phyloP scores from a whole-genome alignment of 2,329 filamentous ascomycete species.

The Chalara sp. region DNA sequence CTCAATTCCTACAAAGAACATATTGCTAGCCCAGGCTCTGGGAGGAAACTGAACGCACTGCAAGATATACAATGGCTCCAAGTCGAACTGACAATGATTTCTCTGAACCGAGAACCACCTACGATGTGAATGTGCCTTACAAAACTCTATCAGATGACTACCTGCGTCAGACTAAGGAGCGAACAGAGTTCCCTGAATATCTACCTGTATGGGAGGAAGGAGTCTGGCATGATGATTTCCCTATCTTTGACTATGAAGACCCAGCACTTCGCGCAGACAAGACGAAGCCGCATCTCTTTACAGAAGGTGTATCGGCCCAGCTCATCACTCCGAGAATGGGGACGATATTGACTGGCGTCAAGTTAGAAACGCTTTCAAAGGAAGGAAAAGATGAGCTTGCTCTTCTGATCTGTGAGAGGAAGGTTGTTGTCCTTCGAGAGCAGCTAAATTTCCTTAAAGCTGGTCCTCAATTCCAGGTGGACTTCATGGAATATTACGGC shows the following conservation, averaged over 20 bases:
- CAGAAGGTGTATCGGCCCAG: conserved; percentile 53
- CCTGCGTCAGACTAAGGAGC: conserved; percentile 28
- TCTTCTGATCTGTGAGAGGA: conserved; percentile 33
- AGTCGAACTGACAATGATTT: conserved; percentile 15
- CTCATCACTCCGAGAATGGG: conserved; percentile 42
- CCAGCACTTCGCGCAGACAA: conserved; percentile 51
- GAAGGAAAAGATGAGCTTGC: conserved; percentile 35
- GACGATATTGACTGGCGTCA: conserved; percentile 33
- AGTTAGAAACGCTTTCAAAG: conserved; percentile 30
- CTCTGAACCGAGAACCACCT: conserved; percentile 21
- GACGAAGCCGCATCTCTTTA: conserved; percentile 52
- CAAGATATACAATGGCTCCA: conserved; percentile 12
- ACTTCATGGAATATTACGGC: conserved; percentile 55
- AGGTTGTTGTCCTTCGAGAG: conserved; percentile 42
- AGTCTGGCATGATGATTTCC: conserved; percentile 38
- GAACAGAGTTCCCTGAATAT: conserved; percentile 35
- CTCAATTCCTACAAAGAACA: no score
- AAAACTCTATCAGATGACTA: conserved; percentile 29
- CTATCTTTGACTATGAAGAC: conserved; percentile 36
- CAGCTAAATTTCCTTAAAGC: conserved; percentile 43
- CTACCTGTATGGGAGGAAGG: conserved; percentile 38
- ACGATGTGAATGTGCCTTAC: conserved; percentile 44
- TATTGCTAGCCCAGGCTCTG: no score
- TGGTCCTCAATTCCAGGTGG: conserved; percentile 55
- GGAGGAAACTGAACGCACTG: no score